Evolutionary conservation across 176 grass and related monocot genomes (phyloP).

Genomic region (Puya raimondii): DNA sequence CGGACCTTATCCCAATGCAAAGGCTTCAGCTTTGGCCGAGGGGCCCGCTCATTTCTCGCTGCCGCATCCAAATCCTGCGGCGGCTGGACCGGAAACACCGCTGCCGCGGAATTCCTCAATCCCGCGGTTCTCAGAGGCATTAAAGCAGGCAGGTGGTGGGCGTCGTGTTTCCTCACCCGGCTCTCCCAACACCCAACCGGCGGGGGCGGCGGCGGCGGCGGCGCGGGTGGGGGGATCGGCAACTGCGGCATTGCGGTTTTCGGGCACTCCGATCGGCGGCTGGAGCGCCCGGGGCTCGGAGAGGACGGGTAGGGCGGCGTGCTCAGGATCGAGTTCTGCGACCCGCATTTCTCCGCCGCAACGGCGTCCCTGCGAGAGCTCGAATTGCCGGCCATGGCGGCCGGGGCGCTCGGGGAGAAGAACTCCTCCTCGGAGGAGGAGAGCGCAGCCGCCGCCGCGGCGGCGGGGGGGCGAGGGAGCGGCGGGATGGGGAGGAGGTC

Average conservation of each 20-base stretch:
- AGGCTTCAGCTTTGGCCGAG: conserved; percentile 50
- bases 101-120: conserved; percentile 15
- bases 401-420: neutral
- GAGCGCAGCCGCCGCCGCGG: neutral
- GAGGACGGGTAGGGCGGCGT: neutral
- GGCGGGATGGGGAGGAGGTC: conserved; percentile 2
- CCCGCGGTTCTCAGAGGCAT: conserved; percentile 1
- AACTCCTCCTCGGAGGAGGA: conserved; percentile 12
- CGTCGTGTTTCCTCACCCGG: neutral
- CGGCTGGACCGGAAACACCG: conserved; percentile 16
- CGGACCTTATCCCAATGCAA: conserved; percentile 76
- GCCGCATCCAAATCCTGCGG: conserved; percentile 7
- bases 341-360: neutral
- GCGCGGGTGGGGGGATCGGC: neutral
- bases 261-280: too few relatives aligned
- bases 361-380: neutral
- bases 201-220: neutral
- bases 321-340: neutral
- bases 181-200: too few relatives aligned
- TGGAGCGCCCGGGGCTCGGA: too few relatives aligned
- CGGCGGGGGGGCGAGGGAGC: conserved; percentile 5
- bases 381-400: neutral
- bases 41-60: conserved; percentile 21
- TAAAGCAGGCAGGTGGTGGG: neutral
- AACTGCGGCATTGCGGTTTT: too few relatives aligned